Base-by-base conservation (phyloP, 2,329 filamentous ascomycete species). In the Penicillium sp. region DNA sequence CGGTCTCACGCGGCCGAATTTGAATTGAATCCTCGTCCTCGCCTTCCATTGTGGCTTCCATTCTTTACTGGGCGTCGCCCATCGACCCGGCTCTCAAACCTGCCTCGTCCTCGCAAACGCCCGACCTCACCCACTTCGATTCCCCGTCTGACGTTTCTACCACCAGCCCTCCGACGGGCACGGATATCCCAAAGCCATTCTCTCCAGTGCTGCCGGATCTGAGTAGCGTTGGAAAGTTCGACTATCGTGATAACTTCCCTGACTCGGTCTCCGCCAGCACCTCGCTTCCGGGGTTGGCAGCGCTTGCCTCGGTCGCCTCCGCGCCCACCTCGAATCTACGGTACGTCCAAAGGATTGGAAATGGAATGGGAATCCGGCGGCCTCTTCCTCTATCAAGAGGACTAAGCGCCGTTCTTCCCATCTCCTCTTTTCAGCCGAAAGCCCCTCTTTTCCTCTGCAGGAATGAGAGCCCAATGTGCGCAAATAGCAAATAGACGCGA, bases 31-130 rank as follows among this genome's bases (percentile, higher is more conserved):
- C 60, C 64, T 60, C 60, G 60, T 69, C 52, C 61, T 79, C 75
- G 75, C 74, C 78, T 72, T 81, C 77, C 69, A 76, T 77, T 63
- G 76, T 81, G 68, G 77, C 77, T 69, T 74, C 76, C 62, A 70
- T 80, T 63, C 71, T 80, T 48, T 80, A 78, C 62, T 72, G 77
- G 76, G 76, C 79, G 56, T 74, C 78, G 73, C 74, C 77, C 74
- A 74, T 79, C 66, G 78, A 74, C 60, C 69, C 71, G 56, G 63
- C 66, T 51, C 62, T 72, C 34, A 69, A 61, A 58, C 67, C 74
- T 55, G 69, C 72, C 28, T 76, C 77, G 54, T 72, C 77, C 48
- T 54, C 55, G 32, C 49, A 59, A 46, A 54, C 60, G 26, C 62
- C 59, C 52, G 65, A 69, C 41, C 60, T 68, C 24, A 45, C 62